These are phyloP conservation scores for Nidula microcarpa DNA, from an alignment of 768 basidiomycete genomes.

Conservation along the genomic window DNA sequence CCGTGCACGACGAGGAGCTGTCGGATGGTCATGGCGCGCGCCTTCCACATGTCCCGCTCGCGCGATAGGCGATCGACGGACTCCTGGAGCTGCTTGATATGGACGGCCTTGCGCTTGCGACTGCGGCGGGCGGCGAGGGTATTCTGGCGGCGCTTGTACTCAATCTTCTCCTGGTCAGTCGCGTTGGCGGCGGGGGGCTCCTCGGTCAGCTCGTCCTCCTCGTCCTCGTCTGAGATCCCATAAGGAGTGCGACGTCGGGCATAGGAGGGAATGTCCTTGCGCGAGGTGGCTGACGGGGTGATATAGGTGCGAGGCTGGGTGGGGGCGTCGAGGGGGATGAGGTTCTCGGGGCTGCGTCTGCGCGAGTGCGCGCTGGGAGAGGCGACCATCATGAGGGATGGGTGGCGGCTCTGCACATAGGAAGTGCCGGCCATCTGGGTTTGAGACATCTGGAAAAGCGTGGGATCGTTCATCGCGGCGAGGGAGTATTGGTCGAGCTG, in stretches of 20 bases:
- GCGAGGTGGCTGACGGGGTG: conserved; percentile 70
- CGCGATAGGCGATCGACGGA: background rate
- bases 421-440: conserved; percentile 4
- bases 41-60: background rate
- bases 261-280: conserved; percentile 73
- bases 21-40: background rate
- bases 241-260: conserved; percentile 56
- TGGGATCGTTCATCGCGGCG: conserved; percentile 7
- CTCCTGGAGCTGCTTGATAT: background rate
- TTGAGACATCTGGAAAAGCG: conserved; percentile 8
- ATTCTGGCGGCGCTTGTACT: conserved; percentile 78
- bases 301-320: conserved; percentile 76
- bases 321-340: conserved; percentile 74
- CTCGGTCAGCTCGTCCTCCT: conserved; percentile 49
- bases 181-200: conserved; percentile 36
- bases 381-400: background rate
- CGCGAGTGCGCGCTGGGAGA: background rate
- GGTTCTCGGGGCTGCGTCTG: conserved; percentile 43
- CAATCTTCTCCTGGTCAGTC: conserved; percentile 62
- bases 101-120: conserved; percentile 23
- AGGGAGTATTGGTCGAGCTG: conserved; percentile 14
- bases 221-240: conserved; percentile 41
- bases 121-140: conserved; percentile 82
- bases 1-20: background rate
- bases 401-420: background rate